Percentiles rank a stretch among this genome's conserved stretches.
phyloP scores from a whole-genome alignment of 2,329 filamentous ascomycete genomes.

The Gnomoniopsis sp. region DNA sequence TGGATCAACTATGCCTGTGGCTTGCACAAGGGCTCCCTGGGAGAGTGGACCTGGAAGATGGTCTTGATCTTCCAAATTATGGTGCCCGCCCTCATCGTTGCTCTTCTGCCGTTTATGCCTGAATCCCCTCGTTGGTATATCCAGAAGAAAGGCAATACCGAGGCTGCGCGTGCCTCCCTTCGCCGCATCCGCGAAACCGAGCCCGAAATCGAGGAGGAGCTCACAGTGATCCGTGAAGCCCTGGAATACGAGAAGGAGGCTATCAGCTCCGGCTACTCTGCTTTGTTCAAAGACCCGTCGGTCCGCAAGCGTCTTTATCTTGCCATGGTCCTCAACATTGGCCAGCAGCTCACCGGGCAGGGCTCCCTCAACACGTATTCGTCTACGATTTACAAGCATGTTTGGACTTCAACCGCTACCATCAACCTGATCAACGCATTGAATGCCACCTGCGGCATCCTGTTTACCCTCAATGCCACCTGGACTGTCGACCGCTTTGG shows the following conservation, averaged over 20 bases:
- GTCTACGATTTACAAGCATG: slow-evolving; percentile 70
- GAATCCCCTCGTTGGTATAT: slow-evolving; percentile 69
- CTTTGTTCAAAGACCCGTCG: slow-evolving; percentile 67
- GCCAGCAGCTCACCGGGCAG: slow-evolving; percentile 70
- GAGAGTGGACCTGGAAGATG: slow-evolving; percentile 72
- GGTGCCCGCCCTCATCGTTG: slow-evolving; percentile 60
- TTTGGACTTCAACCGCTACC: slow-evolving; percentile 55
- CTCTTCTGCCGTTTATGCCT: slow-evolving; percentile 61
- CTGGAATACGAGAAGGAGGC: slow-evolving; percentile 70
- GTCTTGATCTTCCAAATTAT: slow-evolving; percentile 71
- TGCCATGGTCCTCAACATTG: slow-evolving; percentile 64
- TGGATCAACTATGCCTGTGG: slow-evolving; percentile 63
- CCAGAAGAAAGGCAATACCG: slow-evolving; percentile 56
- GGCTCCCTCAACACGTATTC: slow-evolving; percentile 71
- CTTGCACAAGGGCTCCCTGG: slow-evolving; percentile 51
- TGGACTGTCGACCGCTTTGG: slow-evolving; percentile 73
- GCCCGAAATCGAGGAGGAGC: slow-evolving; percentile 64
- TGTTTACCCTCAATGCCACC: slow-evolving; percentile 70
- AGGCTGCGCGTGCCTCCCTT: slow-evolving; percentile 57
- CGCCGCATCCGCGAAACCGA: slow-evolving; percentile 60
- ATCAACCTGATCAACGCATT: slow-evolving; percentile 73
- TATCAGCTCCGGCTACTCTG: slow-evolving; percentile 58
- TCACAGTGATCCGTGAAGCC: slow-evolving; percentile 62
- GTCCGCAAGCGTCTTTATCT: slow-evolving; percentile 64
- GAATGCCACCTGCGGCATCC: slow-evolving; percentile 68